A percentile compares a stretch with the other conserved stretches of the same genome.
phyloP scores from a whole-genome alignment of 768 basidiomycete genomes.

The Clavaria fumosa region DNA sequence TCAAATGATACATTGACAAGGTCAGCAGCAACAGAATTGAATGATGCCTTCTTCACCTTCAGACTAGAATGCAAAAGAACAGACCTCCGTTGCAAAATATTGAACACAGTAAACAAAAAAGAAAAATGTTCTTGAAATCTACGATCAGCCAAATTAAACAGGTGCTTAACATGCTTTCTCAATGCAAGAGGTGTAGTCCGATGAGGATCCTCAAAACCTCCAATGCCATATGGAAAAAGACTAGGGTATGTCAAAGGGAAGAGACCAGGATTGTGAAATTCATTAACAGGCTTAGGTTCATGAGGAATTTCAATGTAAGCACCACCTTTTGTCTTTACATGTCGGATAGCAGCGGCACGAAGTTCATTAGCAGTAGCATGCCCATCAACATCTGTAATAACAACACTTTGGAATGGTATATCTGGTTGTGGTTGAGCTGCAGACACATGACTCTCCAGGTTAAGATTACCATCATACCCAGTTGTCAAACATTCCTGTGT shows the following conservation, averaged over 20 bases:
- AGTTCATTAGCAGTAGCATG: slow-evolving; percentile 15
- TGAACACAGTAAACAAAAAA: slow-evolving; percentile 28
- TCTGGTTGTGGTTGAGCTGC: not conserved
- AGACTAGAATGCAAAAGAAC: slow-evolving; percentile 20
- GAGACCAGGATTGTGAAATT: slow-evolving; percentile 22
- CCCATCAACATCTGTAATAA: slow-evolving; percentile 20
- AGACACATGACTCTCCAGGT: not conserved
- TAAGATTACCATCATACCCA: slow-evolving; percentile 8
- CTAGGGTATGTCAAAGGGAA: slow-evolving; percentile 29
- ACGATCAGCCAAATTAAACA: slow-evolving; percentile 17
- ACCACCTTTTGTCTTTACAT: slow-evolving; percentile 17
- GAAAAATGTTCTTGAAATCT: slow-evolving; percentile 25
- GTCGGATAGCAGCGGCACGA: slow-evolving; percentile 20
- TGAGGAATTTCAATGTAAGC: slow-evolving; percentile 19
- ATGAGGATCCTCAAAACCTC: slow-evolving; percentile 24
- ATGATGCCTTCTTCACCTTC: slow-evolving; percentile 15
- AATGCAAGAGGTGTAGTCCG: slow-evolving; percentile 14
- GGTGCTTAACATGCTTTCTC: slow-evolving; percentile 20
- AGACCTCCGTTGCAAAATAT: slow-evolving; percentile 22
- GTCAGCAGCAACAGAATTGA: slow-evolving; percentile 14
- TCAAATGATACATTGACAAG: slow-evolving; percentile 15
- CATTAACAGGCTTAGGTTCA: slow-evolving; percentile 18
- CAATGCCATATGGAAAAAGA: slow-evolving; percentile 27
- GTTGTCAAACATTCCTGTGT: not conserved
- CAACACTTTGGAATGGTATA: slow-evolving; percentile 14